These are phyloP conservation scores for Leccinum barrowsii DNA, from an alignment of 768 basidiomycete species.

Conservation along the genomic window DNA sequence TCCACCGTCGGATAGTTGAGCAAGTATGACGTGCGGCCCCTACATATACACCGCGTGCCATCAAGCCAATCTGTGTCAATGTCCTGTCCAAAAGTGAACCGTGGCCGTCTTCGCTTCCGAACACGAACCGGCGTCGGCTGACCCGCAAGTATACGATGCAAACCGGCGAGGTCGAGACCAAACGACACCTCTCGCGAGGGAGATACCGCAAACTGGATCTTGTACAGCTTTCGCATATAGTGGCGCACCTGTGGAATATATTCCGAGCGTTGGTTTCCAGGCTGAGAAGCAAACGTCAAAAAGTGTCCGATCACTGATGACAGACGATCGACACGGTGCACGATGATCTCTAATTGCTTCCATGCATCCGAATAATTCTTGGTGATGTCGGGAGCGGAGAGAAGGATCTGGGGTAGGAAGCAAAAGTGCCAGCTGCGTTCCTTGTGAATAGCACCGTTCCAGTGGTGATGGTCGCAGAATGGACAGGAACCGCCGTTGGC, in stretches of 20 bases:
- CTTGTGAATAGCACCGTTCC: constrained; percentile 83
- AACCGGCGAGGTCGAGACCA: constrained; percentile 75
- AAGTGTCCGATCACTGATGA: constrained; percentile 77
- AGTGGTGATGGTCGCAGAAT: constrained; percentile 89
- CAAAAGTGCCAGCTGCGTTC: constrained; percentile 82
- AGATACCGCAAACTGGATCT: constrained; percentile 85
- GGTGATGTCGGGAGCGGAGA: constrained; percentile 73
- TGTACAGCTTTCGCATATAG: constrained; percentile 87
- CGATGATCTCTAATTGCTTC: constrained; percentile 75
- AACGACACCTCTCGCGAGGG: constrained; percentile 78
- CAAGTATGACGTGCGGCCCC: constrained; percentile 61
- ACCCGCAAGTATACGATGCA: constrained; percentile 77
- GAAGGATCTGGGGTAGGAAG: constrained; percentile 67
- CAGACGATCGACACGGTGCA: constrained; percentile 75
- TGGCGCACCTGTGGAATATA: constrained; percentile 82
- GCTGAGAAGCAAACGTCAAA: constrained; percentile 64
- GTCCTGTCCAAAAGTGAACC: constrained; percentile 75
- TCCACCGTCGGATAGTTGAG: constrained; percentile 59
- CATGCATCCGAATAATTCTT: constrained; percentile 77
- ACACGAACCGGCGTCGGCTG: constrained; percentile 48
- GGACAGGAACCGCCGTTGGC: constrained; percentile 89
- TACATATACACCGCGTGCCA: constrained; percentile 76
- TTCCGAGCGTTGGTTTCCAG: constrained; percentile 68
- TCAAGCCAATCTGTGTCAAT: constrained; percentile 70
- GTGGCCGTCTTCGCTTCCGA: constrained; percentile 57